A percentile compares a stretch with the other conserved stretches of the same genome.
These are phyloP conservation scores for Fusarium verticillioides DNA, from an alignment of 2,329 filamentous ascomycete species.

Conservation along the genomic window DNA sequence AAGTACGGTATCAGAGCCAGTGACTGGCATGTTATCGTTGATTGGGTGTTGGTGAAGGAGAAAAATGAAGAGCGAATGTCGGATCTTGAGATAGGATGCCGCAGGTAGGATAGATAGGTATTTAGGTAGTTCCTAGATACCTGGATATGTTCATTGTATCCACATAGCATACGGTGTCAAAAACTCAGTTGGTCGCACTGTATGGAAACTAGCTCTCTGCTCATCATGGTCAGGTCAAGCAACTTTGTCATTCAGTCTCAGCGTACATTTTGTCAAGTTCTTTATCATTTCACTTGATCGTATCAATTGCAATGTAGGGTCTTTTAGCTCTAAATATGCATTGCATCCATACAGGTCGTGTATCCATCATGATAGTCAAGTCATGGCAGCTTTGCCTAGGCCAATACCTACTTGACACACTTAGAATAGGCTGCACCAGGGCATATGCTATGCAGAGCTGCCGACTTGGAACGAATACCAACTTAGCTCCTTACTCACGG, in stretches of 20 bases:
- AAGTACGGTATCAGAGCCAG: not conserved
- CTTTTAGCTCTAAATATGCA: not conserved
- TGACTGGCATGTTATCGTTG: not conserved
- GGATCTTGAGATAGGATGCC: not conserved
- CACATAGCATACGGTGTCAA: not conserved
- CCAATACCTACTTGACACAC: no score
- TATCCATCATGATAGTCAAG: not conserved
- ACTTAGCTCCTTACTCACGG: constrained; percentile 2
- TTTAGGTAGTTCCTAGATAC: not conserved
- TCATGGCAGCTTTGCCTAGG: not conserved
- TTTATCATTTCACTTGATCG: not conserved
- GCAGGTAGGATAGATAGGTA: not conserved
- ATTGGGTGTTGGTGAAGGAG: not conserved
- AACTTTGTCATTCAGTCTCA: not conserved
- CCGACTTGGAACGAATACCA: not conserved
- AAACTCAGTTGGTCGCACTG: not conserved
- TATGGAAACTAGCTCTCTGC: not conserved
- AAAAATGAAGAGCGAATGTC: not conserved
- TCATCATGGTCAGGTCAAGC: not conserved
- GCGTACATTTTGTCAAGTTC: not conserved
- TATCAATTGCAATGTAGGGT: not conserved
- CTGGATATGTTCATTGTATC: not conserved
- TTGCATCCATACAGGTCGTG: not conserved
- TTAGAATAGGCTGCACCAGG: not conserved
- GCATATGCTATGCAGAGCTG: not conserved